phyloP scores from a whole-genome alignment of 768 basidiomycete genomes.

The Rhodotorula babjevae region DNA sequence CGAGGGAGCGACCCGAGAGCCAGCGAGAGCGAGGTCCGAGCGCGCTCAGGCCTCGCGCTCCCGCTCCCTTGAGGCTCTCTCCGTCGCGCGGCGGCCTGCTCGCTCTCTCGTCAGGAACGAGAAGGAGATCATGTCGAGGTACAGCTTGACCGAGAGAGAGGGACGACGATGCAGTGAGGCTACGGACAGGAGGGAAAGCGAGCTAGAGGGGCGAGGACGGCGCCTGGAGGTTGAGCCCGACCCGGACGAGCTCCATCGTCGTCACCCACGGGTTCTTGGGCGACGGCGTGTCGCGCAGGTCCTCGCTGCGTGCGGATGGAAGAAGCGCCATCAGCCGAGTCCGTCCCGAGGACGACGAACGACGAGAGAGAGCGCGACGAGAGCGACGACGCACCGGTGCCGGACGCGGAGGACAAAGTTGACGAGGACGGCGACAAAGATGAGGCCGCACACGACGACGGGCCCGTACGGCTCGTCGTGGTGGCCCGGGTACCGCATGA shows the following conservation, averaged over 20 bases:
- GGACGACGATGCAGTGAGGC: not conserved
- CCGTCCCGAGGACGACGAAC: not conserved
- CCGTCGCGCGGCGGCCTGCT: no score
- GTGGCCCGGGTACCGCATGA: conserved; percentile 75
- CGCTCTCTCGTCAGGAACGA: no score
- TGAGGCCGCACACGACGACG: conserved; percentile 67
- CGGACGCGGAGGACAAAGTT: conserved; percentile 75
- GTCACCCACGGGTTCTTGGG: conserved; percentile 43
- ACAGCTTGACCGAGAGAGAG: no score
- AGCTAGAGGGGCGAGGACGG: not conserved
- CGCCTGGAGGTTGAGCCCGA: conserved; percentile 9
- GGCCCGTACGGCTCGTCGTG: conserved; percentile 85
- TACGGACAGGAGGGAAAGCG: not conserved
- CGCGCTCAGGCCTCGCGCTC: no score
- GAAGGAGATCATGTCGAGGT: no score
- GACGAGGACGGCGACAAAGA: conserved; percentile 80
- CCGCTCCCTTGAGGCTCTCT: no score
- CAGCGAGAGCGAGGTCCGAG: no score
- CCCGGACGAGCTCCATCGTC: conserved; percentile 8
- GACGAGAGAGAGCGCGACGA: not conserved
- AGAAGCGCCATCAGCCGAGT: not conserved
- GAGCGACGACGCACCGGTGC: conserved; percentile 13
- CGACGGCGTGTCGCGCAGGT: conserved; percentile 15
- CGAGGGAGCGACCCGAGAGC: no score
- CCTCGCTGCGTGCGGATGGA: conserved; percentile 15